phyloP scores from a whole-genome alignment of 2,329 filamentous ascomycete genomes.

The Xylaria sp. region DNA sequence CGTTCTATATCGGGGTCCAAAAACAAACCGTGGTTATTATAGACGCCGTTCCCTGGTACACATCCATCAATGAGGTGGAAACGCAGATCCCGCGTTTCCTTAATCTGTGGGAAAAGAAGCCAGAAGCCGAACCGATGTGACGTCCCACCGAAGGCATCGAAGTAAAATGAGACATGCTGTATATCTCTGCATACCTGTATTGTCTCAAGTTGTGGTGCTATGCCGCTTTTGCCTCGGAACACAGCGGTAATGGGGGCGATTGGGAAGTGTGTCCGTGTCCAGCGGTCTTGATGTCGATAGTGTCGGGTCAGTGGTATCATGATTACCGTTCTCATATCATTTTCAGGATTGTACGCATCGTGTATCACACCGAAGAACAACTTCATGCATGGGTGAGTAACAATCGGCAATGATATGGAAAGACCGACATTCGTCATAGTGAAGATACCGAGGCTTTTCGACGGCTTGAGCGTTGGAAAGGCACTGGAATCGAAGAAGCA shows the following conservation, averaged over 20 bases:
- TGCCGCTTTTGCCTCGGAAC: neutral
- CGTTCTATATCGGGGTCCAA: conserved; percentile 1
- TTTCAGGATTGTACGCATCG: neutral
- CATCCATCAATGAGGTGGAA: conserved; percentile 8
- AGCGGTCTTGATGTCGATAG: conserved; percentile 18
- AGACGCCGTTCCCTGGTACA: conserved; percentile 18
- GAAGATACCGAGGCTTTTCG: conserved; percentile 16
- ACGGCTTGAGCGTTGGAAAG: conserved; percentile 17
- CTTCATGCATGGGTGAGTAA: conserved; percentile 11
- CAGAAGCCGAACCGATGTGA: conserved; percentile 27
- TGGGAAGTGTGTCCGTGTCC: conserved; percentile 22
- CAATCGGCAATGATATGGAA: conserved; percentile 22
- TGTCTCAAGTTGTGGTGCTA: neutral
- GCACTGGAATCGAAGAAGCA: conserved; percentile 23
- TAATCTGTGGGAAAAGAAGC: conserved; percentile 21
- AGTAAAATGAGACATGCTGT: conserved; percentile 24
- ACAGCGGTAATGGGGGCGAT: conserved; percentile 19
- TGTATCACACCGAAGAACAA: conserved; percentile 20
- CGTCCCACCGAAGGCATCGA: conserved; percentile 23
- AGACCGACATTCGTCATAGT: conserved; percentile 27
- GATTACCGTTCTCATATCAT: conserved; percentile 12
- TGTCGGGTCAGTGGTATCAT: conserved; percentile 22
- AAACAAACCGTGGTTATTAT: conserved; percentile 20
- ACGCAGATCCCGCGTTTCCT: neutral
- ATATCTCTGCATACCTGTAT: conserved; percentile 27